Conservation (phyloP, 2,329 filamentous ascomycete genomes). For the Ambrosiella xylebori region DNA sequence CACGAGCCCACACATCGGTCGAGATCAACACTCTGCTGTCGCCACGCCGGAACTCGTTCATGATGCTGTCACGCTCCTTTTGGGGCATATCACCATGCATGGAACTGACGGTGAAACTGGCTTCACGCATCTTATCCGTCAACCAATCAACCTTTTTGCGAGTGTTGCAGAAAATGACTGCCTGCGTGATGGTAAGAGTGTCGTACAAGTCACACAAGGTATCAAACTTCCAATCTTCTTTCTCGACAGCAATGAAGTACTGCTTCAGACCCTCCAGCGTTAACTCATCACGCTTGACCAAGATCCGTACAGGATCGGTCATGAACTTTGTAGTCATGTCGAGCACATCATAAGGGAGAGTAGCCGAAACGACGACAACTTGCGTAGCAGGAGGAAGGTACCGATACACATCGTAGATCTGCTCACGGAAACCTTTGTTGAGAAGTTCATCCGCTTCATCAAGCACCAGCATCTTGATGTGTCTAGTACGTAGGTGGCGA, state of each 20-base stretch:
- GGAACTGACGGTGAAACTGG: conserved; percentile 93
- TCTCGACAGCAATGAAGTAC: conserved; percentile 98
- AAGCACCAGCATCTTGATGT: conserved; percentile 48
- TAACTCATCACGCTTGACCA: conserved; percentile 97
- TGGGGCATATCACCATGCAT: conserved; percentile 99
- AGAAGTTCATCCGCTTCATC: conserved; percentile 50
- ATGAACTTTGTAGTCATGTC: conserved; percentile 99
- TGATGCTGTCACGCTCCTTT: conserved; percentile 94
- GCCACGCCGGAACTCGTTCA: conserved; percentile 96
- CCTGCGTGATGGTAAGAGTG: conserved; percentile 94
- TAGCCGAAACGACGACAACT: conserved; percentile 95
- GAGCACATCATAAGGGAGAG: conserved; percentile 90
- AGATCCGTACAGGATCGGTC: conserved; percentile 89
- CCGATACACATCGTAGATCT: conserved; percentile 97
- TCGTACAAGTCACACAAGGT: conserved; percentile 98
- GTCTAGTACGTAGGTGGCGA: conserved; percentile 37
- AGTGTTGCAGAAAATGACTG: conserved; percentile 99
- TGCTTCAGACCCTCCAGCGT: conserved; percentile 96
- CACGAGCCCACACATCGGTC: conserved; percentile 93
- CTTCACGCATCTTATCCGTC: conserved; percentile 97
- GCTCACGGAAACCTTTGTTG: conserved; percentile 90
- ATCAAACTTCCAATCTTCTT: conserved; percentile 99
- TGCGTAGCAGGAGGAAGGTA: conserved; percentile 93
- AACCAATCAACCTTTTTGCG: conserved; percentile 98
- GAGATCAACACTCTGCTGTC: conserved; percentile 93